Base-by-base conservation (phyloP, 2,329 filamentous ascomycete species). In the Penicillium vulpinum region DNA sequence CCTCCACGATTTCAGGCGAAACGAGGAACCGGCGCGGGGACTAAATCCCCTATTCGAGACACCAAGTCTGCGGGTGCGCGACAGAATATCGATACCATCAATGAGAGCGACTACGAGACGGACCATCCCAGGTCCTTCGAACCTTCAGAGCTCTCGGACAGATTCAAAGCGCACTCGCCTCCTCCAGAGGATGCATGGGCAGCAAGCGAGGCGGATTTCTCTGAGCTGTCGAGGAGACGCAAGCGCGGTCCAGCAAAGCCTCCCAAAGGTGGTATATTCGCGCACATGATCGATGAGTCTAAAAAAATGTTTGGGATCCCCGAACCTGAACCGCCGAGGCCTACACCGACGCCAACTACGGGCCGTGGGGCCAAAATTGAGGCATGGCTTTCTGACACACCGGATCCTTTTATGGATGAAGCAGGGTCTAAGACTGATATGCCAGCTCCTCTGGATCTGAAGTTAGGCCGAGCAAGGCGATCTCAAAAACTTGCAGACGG, bases 321-420 rank as follows among this genome's bases (percentile, higher is more conserved):
- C 5, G 75, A 76, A 49, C 60, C 68, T 16, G 64, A 73, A 28
- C 64, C 69, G 13, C 71, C 76, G 1, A 69, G 71, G 47, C 76
- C 77, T 22, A 72, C 75, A 33, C 76, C 77, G n/a, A 73, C 76
- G 11, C 68, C 69, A n/a, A 59, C 62, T 10, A 65, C 64, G 16
- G 66, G 66, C 21, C 79, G 79, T 44, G 75, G 80, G 15, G 78
- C 79, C 51, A 83, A 83, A 46, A 81, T 88, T 26, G 83, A 87
- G 70, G 82, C 84, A 47, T 88, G 85, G 85, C 78, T 88, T 6
- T 80, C 80, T 2, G 76, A 75, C 51, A 84, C 83, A 2, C 77
- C 80, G 9, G 83, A 85, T 68, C 81, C 83, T 2, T 83, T 85
- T 56, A 58, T 79, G 46, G 80, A 83, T n/a, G 68, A 68, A 22